These are phyloP conservation scores for Striga asiatica DNA, from an alignment of 257 asterid genomes.

Conservation along the genomic window DNA sequence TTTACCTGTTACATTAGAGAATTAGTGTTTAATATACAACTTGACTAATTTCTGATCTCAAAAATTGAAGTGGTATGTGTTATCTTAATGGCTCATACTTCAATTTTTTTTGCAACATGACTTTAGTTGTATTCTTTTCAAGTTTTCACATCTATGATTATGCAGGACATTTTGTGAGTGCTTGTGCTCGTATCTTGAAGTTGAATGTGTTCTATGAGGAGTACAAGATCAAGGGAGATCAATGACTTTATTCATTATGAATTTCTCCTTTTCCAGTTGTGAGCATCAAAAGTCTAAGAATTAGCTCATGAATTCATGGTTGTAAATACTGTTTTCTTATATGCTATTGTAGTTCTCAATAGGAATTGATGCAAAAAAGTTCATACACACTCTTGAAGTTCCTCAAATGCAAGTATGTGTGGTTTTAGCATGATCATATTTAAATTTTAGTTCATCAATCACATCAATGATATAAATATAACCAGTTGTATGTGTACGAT, in stretches of 20 bases:
- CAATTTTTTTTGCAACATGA: conserved; percentile 12
- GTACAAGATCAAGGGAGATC: conserved; percentile 80
- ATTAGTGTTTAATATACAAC: too few species aligned
- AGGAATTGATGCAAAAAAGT: conserved; percentile 67
- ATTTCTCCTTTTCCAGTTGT: neutral
- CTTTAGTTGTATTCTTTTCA: conserved; percentile 19
- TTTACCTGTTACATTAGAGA: too few species aligned
- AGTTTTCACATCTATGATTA: conserved; percentile 82
- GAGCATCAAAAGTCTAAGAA: neutral
- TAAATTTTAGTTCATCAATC: too few species aligned
- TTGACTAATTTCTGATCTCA: too few species aligned
- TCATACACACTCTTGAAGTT: conserved; percentile 54
- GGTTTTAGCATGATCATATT: too few species aligned
- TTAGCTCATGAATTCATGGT: conserved; percentile 7
- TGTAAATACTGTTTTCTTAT: conserved; percentile 9
- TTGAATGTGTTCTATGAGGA: conserved; percentile 81
- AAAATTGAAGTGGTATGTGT: too few species aligned
- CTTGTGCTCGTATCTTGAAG: conserved; percentile 80
- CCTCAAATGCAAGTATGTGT: conserved; percentile 47
- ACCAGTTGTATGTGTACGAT: too few species aligned
- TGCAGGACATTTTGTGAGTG: conserved; percentile 78
- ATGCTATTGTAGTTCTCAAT: conserved; percentile 49
- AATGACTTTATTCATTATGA: conserved; percentile 16
- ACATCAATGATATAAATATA: too few species aligned
- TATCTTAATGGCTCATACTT: neutral